Evolutionary conservation across 805 yeast genomes (phyloP), one percentile per base, ranked within the genome.

Genomic region (Myxozyma nipponensis): DNA sequence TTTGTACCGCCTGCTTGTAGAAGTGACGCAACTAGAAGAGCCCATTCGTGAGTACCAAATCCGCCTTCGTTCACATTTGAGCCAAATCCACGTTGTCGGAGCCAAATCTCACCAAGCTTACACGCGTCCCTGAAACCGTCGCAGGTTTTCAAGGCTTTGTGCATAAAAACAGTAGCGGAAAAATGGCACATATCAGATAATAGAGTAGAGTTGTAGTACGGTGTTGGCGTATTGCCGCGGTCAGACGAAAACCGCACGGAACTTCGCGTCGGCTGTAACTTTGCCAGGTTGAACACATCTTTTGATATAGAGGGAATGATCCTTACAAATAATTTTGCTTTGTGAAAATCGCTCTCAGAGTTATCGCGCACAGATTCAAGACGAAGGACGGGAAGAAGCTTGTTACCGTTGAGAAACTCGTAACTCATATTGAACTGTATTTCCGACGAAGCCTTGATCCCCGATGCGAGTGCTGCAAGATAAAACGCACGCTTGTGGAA

Each of bases 41-140:
- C 83, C 66, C 89, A 89, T 69, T 93, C 98, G 66, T 88, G 88
- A 60, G 84, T 86, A 10, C 98, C 98, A 67, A 93, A 91, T 0
- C 98, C 98, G 28, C 86, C 86, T 39, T 77, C 73, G 17, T 77
- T 72, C 28, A 83, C 64, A 15, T 77, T 68, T 0, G 95, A 80
- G 9, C 78, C 74, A 51, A 88, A 79, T 0, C 95, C 95, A 58
- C 95, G 77, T 69, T 93, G 98, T 44, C 79, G 76, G 38, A 93
- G 74, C 98, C 98, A 93, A 48, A 93, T 70, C 56, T 90, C 77
- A 2, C 96, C 96, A 46, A 93, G 73, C 5, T 83, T 78, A 56
- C 89, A 81, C 1, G 98, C 97, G 60, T 90, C 95, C 56, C 79
- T 79, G 68, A 88, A 93, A 13, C 87, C 81, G 47, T 85, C 90